Base-by-base conservation (phyloP, 305 asterid genomes). In the Fraxinus sp. region DNA sequence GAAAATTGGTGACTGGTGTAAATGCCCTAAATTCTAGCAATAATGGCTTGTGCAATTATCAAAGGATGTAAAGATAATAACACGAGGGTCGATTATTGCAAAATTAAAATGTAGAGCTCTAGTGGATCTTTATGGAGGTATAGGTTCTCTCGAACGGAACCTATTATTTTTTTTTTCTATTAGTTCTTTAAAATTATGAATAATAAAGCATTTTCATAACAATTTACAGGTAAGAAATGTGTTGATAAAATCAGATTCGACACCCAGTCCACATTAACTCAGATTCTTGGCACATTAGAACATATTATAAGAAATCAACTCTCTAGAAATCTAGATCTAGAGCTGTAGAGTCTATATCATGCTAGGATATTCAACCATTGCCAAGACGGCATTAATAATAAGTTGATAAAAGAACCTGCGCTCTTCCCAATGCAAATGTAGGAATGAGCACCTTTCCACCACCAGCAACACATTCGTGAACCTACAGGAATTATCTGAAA, bases 391-490 rank as follows among this genome's bases (percentile, higher is more conserved):
- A 44, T 62, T 18, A 62, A 46, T 32, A 79, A 39, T 26, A 82
- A 75, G 13, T 55, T 77, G 41, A 24, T 9, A 44, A 80, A 78
- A 52, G 80, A 70, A 95, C 98, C 98, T 95, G 99, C 86, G 99
- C 96, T 84, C 99, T 90, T 80, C 99, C 98, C 39, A 93, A 85
- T 62, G 97, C 99, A 89, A 92, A 94, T 82, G 99, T 88, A 72
- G 99, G 99, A 85, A 95, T 90, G 73, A 95, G 93, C 89, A 94
- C 99, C 89, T 95, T 94, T 80, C 98, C 99, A 81, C 97, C 97
- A 77, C 90, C 85, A 81, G 86, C 92, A 85, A 95, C 90, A 85
- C 98, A 95, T 52, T 91, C 89, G 82, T 94, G 98, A 85, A 95
- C 96, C 98, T 95, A 83, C 78, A 86, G 80, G 59, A 79, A 78